Evolutionary conservation across 1,284 basidiomycete species (phyloP).

Genomic region (Prillingera fragicola): DNA sequence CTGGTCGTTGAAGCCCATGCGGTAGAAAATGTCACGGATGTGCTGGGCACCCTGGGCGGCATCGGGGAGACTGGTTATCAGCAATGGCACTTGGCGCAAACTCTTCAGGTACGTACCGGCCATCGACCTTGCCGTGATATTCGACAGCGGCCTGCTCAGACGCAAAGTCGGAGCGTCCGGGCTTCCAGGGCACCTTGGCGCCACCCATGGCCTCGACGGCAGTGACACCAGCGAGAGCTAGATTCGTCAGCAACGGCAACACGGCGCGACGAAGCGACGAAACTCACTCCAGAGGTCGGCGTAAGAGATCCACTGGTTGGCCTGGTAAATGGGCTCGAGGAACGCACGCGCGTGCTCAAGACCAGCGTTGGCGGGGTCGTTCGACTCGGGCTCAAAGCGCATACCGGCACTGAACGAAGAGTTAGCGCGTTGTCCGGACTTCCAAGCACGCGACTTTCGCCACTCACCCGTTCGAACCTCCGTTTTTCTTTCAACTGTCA

Average conservation of each 20-base stretch:
- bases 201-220: conserved; percentile 53
- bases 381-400: conserved; percentile 49
- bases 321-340: conserved; percentile 51
- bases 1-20: conserved; percentile 54
- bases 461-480: conserved; percentile 51
- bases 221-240: conserved; percentile 49
- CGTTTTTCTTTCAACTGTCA: conserved; percentile 46
- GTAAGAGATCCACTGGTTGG: conserved; percentile 54
- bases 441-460: neutral
- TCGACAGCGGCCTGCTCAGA: conserved; percentile 40
- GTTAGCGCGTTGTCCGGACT: conserved; percentile 6
- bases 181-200: conserved; percentile 51
- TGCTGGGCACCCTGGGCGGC: conserved; percentile 51
- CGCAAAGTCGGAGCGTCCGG: conserved; percentile 51
- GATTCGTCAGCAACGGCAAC: neutral
- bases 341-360: conserved; percentile 53
- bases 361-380: conserved; percentile 48
- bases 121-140: conserved; percentile 46
- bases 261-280: too few species aligned
- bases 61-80: conserved; percentile 52
- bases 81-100: neutral
- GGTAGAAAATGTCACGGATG: conserved; percentile 51
- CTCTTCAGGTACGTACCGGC: conserved; percentile 28
- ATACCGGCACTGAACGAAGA: conserved; percentile 24
- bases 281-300: conserved; percentile 50